Evolutionary conservation across 2,329 filamentous ascomycete genomes (phyloP).

Genomic region (Leptographium lundbergii): DNA sequence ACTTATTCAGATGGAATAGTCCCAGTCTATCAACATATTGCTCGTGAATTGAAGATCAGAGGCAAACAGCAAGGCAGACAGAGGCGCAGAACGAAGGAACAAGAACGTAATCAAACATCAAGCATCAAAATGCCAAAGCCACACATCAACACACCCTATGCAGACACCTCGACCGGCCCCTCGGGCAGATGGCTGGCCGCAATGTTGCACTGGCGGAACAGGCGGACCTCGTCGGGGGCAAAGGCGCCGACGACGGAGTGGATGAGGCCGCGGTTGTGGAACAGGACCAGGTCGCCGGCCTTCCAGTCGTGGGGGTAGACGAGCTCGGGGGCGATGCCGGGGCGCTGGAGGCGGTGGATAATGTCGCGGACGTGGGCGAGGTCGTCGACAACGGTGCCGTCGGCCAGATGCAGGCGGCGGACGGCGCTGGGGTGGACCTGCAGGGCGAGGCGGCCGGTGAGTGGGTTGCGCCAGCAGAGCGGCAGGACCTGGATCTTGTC

Average conservation of each 20-base stretch:
- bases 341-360: constrained; percentile 57
- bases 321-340: constrained; percentile 53
- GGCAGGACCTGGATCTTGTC: constrained; percentile 59
- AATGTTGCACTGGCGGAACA: constrained; percentile 71
- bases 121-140: too few relatives aligned
- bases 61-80: too few relatives aligned
- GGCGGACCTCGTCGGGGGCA: constrained; percentile 55
- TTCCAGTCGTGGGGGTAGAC: constrained; percentile 70
- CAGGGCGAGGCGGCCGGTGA: constrained; percentile 54
- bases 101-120: too few relatives aligned
- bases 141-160: neutral
- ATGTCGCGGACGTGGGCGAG: constrained; percentile 51
- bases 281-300: constrained; percentile 63
- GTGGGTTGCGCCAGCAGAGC: constrained; percentile 67
- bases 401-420: constrained; percentile 51
- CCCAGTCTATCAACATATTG: too few relatives aligned
- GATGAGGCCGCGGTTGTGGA: constrained; percentile 64
- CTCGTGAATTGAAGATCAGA: too few relatives aligned
- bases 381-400: constrained; percentile 59
- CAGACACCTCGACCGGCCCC: constrained; percentile 1
- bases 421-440: constrained; percentile 65
- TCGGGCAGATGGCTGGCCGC: constrained; percentile 38
- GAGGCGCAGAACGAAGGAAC: too few relatives aligned
- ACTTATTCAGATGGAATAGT: too few relatives aligned
- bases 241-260: constrained; percentile 69